Base-by-base conservation (phyloP, 306 rosid species). In the Gastrolobium villosum region DNA sequence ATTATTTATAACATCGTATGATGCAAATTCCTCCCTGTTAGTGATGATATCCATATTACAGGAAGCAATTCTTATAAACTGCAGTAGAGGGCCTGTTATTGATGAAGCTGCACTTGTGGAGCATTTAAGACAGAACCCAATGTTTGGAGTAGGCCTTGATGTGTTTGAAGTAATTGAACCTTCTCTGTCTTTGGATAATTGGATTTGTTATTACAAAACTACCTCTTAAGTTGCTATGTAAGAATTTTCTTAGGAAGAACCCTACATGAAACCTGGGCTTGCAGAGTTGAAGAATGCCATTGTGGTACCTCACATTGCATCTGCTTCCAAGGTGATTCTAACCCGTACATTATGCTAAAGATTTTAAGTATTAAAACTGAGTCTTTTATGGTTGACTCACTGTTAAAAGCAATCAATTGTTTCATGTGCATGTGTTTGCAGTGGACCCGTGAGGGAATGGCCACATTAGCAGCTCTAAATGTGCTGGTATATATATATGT, bases 381-480 rank as follows among this genome's bases (percentile, higher is more conserved):
- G 41, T 56, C 11, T 15, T 53, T 46, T 45, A 8, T n/a, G 44
- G 54, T 70, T 77, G 50, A 82, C 34, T 49, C 49, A 34, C 43
- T 44, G 28, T 60, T 32, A 41, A 6, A 62, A 65, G 77, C 50
- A 34, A 77, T 43, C 7, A 50, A 14, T 9, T 36, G 36, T 72
- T 40, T 81, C 7, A 56, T 41, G 26, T 35, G n/a, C n/a, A 31
- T 60, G 41, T 86, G 30, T 72, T 41, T 84, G 88, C 63, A 96
- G 99, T 96, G 99, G 99, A 96, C 99, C 76, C 97, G 99, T 53
- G 99, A 93, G 86, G 99, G 99, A 89, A 96, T 96, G 99, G 99
- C 99, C 3, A 93, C 99, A 68, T 70, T 96, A 65, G 98, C 98
- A 72, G 99, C 99, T 79, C 87, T 96, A n/a, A 96, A 96, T 64